Base-by-base conservation (phyloP, 2,329 filamentous ascomycete genomes). In the Ascochyta lentis region DNA sequence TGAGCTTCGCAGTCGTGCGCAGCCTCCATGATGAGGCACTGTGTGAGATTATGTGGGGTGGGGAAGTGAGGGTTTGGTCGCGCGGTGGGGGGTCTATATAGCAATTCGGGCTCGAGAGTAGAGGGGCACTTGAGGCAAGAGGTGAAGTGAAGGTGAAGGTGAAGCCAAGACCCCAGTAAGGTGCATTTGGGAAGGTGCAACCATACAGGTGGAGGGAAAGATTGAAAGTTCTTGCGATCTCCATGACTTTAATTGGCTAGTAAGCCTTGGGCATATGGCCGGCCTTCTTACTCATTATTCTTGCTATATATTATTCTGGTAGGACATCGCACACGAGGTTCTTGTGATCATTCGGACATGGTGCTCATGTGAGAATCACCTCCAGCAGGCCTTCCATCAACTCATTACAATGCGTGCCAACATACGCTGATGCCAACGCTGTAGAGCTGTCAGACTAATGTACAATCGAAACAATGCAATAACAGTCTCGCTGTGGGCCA, bases 291-390 rank as follows among this genome's bases (percentile, higher is more conserved):
- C 8, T 38, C 12, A 24, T 24, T 24, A 12, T 51, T 34, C 4
- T 49, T 45, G 34, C 41, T 45, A 52, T 45, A 8, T 52, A 52
- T 15, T 39, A 31, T 31, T 1, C n/a, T 43, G 10, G n/a, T 3
- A 13, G 23, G 12, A 4, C 39, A n/a, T 31, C 6, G 13, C 3
- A 41, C 6, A 7, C 43, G 22, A n/a, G 15, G 7, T 13, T 23
- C 37, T 22, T 23, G 9, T 10, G 2, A 12, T 39, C 37, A 31
- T 31, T 31, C 29, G 6, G 29, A 31, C 29, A 31, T 4, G 10
- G 13, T 29, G 33, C 19, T 16, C 16, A 33, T n/a, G 26, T 40
- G 13, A 22, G 22, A 15, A 15, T 31, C 6, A 6, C 2, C 2
- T 35, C 0, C n/a, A 19, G 33, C 15, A 35, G 19, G 10, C n/a